Evolutionary conservation across 768 basidiomycete genomes (phyloP).

Genomic region (Lentinus tigrinus): DNA sequence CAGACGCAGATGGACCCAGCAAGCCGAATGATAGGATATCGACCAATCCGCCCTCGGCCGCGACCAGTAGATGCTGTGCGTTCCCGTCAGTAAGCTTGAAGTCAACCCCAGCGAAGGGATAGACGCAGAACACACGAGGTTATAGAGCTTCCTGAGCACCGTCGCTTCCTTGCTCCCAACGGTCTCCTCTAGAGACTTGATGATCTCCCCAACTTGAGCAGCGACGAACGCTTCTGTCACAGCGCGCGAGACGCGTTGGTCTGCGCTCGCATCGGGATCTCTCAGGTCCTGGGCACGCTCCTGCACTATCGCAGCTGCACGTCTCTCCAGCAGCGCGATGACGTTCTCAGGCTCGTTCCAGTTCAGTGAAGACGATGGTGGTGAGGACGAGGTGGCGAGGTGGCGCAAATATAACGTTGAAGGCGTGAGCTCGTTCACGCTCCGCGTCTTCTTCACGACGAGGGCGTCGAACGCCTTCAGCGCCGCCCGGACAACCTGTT

Average conservation of each 20-base stretch:
- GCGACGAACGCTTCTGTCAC: constrained; percentile 72
- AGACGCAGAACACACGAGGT: constrained; percentile 36
- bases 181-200: constrained; percentile 30
- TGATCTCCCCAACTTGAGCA: constrained; percentile 48
- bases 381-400: constrained; percentile 26
- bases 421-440: constrained; percentile 39
- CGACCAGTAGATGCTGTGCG: constrained; percentile 58
- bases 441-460: constrained; percentile 27
- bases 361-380: constrained; percentile 25
- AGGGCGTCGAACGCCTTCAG: constrained; percentile 53
- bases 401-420: constrained; percentile 58
- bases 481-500: constrained; percentile 72
- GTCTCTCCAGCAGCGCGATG: constrained; percentile 58
- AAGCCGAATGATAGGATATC: constrained; percentile 61
- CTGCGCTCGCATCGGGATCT: constrained; percentile 53
- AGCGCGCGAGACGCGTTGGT: constrained; percentile 59
- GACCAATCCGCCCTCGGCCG: constrained; percentile 51
- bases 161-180: constrained; percentile 19
- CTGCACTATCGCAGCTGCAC: constrained; percentile 60
- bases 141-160: constrained; percentile 36
- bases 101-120: neutral
- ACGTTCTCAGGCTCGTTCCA: constrained; percentile 34
- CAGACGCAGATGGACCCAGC: constrained; percentile 22
- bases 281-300: constrained; percentile 33
- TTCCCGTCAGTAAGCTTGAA: neutral